These are phyloP conservation scores for Podaxis sp. DNA, from an alignment of 768 basidiomycete species.

Conservation along the genomic window DNA sequence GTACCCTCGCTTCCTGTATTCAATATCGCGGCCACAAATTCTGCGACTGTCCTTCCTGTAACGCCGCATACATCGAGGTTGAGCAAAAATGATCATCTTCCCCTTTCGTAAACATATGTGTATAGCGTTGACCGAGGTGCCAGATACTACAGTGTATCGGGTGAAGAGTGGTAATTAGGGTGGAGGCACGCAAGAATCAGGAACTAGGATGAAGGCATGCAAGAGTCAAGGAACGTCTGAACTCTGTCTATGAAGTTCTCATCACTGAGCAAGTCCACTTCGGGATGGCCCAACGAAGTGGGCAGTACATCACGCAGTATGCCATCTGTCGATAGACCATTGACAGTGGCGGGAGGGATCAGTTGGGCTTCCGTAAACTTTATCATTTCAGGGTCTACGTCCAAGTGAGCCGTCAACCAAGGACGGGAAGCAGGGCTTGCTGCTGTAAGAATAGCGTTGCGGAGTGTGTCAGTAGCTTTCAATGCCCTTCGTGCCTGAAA, in stretches of 20 bases:
- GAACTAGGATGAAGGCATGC: neutral
- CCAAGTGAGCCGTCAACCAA: neutral
- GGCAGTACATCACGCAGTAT: neutral
- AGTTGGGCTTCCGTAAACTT: neutral
- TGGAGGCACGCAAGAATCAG: neutral
- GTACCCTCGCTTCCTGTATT: neutral
- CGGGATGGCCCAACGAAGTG: neutral
- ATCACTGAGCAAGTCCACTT: neutral
- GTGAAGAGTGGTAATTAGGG: too few relatives aligned
- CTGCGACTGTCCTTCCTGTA: neutral
- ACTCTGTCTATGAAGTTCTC: neutral
- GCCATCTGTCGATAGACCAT: neutral
- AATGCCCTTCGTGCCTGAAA: neutral
- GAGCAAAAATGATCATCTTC: neutral
- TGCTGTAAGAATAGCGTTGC: neutral
- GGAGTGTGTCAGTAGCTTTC: neutral
- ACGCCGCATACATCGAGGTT: neutral
- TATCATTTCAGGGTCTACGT: neutral
- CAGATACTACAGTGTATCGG: neutral
- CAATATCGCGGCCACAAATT: neutral
- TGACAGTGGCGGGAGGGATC: neutral
- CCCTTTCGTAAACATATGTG: neutral
- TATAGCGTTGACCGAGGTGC: neutral
- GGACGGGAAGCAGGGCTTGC: neutral
- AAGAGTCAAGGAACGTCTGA: neutral